Evolutionary conservation across 257 asterid species (phyloP).

Genomic region (Knoxia roxburghii): DNA sequence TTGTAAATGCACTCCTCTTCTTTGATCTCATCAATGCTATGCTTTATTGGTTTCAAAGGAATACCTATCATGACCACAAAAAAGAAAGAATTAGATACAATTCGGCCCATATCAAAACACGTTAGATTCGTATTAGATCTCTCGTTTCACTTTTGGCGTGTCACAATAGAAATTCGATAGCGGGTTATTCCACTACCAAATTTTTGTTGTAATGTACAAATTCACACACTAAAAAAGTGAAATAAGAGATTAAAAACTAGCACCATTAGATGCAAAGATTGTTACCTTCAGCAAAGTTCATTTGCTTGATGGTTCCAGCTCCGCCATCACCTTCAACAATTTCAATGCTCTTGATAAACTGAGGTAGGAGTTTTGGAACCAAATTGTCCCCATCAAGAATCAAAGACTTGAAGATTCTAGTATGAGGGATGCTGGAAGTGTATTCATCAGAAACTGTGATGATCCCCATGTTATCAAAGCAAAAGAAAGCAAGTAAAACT

Average conservation of each 20-base stretch:
- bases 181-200: too few species aligned
- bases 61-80: neutral
- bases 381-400: conserved; percentile 40
- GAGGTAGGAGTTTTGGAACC: conserved; percentile 38
- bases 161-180: too few species aligned
- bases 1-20: conserved; percentile 7
- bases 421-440: conserved; percentile 25
- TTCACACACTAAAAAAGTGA: too few species aligned
- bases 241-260: too few species aligned
- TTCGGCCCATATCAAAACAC: too few species aligned
- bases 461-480: conserved; percentile 20
- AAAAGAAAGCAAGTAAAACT: neutral
- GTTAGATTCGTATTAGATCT: too few species aligned
- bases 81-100: too few species aligned
- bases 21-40: conserved; percentile 20
- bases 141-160: too few species aligned
- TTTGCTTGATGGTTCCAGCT: conserved; percentile 42
- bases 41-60: conserved; percentile 16
- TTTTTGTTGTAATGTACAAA: too few species aligned
- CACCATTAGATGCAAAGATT: too few species aligned
- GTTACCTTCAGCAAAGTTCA: conserved; percentile 38
- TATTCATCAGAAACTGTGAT: conserved; percentile 27
- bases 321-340: conserved; percentile 43
- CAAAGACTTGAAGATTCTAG: conserved; percentile 35
- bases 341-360: conserved; percentile 34